Base-by-base conservation (phyloP, 352 stramenopile genomes). In the Phytophthora citrophthora region DNA sequence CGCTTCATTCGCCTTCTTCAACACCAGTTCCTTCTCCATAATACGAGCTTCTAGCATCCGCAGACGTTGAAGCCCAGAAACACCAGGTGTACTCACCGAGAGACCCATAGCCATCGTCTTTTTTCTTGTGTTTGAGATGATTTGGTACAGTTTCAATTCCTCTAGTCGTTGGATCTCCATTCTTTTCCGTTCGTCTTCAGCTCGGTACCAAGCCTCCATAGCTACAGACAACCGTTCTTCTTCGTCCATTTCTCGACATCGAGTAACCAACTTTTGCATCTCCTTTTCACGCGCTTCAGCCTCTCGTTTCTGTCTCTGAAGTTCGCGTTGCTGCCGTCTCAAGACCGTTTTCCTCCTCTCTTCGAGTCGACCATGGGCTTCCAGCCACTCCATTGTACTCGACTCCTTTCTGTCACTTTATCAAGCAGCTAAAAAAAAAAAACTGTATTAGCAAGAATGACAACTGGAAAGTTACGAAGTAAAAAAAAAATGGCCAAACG, bases 161-260 rank as follows among this genome's bases (percentile, higher is more conserved):
- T 72, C 62, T 12, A 83, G 67, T 38, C 70, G 72, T 51, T 78
- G 64, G n/a, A 44, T 9, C 26, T 83, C 70, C 11, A 68, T 46
- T 8, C 24, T 27, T n/a, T 52, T 53, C 2, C 51, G 61, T 11
- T 70, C 45, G 4, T 72, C 74, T 24, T 80, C 54, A 1, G 63
- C 36, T 11, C 45, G 41, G 23, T 77, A 72, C 36, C 64, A 73
- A 10, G 36, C 48, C 54, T 71, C 72, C 78, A 86, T 79, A 1
- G 48, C 63, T 13, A 72, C 45, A n/a, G 79, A 88, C 13, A 89
- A 61, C 20, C 59, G 48, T 32, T 91, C 82, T 47, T 91, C 82
- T 2, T 50, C 36, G 24, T 76, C 58, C 79, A 91, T 89, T 57
- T 87, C 79, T 2, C 54, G 65, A 54, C 82, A 87, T 51, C 70